Evolutionary conservation across 805 yeast genomes (phyloP).

Genomic region (Hanseniaspora thailandica): DNA sequence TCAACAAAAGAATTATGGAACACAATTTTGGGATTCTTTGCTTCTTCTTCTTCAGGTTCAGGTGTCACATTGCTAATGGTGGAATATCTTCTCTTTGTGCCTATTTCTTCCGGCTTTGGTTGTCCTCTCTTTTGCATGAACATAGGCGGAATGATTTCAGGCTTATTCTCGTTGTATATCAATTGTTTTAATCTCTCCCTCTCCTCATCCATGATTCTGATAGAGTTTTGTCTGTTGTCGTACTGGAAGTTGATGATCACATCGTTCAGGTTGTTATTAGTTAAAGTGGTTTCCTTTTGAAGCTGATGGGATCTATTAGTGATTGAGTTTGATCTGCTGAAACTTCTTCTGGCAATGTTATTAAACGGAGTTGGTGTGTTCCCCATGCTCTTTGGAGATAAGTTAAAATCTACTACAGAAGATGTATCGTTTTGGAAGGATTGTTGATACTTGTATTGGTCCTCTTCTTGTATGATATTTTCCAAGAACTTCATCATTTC

Average conservation of each 20-base stretch:
- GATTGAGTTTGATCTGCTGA: slow-evolving; percentile 9
- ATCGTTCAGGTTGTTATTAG: not conserved
- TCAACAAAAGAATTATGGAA: not conserved
- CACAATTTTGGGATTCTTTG: not conserved
- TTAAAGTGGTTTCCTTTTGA: not conserved
- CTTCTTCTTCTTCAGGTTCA: not conserved
- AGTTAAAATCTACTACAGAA: not conserved
- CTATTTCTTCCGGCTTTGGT: not conserved
- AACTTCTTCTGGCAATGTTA: slow-evolving; percentile 7
- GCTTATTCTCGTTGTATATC: slow-evolving; percentile 7
- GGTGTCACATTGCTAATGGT: slow-evolving; percentile 3
- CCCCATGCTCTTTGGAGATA: not conserved
- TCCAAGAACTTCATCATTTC: slow-evolving; percentile 13
- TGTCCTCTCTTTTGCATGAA: slow-evolving; percentile 7
- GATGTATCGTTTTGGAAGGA: not conserved
- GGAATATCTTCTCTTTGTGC: slow-evolving; percentile 1
- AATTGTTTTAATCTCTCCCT: slow-evolving; percentile 9
- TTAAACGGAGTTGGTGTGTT: slow-evolving; percentile 12
- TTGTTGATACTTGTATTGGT: slow-evolving; percentile 7
- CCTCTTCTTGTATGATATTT: slow-evolving; percentile 10
- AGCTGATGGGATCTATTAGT: not conserved
- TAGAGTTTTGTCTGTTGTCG: slow-evolving; percentile 6
- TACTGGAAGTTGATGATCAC: slow-evolving; percentile 12
- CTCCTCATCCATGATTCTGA: slow-evolving; percentile 12
- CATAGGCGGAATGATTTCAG: slow-evolving; percentile 12